These are phyloP conservation scores for Spatholobus suberectus DNA, from an alignment of 306 rosid genomes.

Conservation along the genomic window DNA sequence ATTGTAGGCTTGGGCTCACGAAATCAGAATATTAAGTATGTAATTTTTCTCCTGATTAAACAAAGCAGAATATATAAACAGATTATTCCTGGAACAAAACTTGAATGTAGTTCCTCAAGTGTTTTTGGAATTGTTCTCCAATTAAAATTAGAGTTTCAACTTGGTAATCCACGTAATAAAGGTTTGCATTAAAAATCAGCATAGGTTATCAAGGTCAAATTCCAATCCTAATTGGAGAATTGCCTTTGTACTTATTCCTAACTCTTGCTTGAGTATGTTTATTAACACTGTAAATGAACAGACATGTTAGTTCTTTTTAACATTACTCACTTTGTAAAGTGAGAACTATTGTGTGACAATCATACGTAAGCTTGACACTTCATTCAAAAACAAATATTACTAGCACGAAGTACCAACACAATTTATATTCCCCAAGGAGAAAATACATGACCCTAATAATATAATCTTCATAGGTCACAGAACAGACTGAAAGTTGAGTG, in stretches of 20 bases:
- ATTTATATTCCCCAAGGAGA: background rate
- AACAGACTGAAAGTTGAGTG: background rate
- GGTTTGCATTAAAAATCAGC: no score
- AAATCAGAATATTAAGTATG: background rate
- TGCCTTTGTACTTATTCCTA: background rate
- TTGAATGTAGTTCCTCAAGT: background rate
- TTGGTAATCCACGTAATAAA: no score
- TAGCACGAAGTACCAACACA: background rate
- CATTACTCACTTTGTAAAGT: background rate
- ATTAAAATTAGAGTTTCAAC: no score
- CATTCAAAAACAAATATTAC: background rate
- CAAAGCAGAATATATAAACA: background rate
- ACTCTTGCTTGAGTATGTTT: background rate
- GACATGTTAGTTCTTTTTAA: background rate
- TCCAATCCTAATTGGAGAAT: background rate
- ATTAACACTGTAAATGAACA: background rate
- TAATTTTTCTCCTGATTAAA: background rate
- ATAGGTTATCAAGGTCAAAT: no score
- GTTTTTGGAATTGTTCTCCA: no score
- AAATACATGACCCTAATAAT: constrained; percentile 1
- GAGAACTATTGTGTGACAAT: background rate
- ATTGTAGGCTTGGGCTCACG: background rate
- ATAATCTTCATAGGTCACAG: background rate
- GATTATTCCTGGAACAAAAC: background rate
- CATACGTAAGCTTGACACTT: background rate